Conservation (phyloP, 139 green algal species). For the Tetraselmis striata region DNA sequence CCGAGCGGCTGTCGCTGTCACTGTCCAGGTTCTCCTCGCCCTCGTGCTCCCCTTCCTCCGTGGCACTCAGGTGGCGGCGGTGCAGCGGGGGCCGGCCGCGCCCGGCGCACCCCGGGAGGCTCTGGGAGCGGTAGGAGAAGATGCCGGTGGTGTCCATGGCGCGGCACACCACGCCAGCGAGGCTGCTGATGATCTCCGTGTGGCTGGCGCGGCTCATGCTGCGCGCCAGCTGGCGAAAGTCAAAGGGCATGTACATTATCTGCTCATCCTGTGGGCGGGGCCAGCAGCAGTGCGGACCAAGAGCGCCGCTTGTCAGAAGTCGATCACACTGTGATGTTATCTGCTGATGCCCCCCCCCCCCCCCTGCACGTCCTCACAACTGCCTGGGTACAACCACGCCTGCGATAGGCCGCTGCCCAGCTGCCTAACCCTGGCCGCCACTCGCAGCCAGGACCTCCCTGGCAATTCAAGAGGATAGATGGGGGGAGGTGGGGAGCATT, state of each 20-base stretch:
- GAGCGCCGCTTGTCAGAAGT: too few relatives aligned
- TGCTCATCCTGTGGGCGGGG: constrained; percentile 10
- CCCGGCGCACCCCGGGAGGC: not conserved
- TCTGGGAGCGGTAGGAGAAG: constrained; percentile 24
- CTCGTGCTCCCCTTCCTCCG: not conserved
- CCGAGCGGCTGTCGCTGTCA: not conserved
- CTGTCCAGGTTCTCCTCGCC: not conserved
- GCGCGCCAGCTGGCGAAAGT: constrained; percentile 7
- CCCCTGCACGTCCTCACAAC: too few relatives aligned
- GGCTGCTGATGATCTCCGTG: constrained; percentile 8
- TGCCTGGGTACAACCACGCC: too few relatives aligned
- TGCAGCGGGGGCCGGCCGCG: not conserved
- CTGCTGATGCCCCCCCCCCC: too few relatives aligned
- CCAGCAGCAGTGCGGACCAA: too few relatives aligned
- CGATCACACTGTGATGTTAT: too few relatives aligned
- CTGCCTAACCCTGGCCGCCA: too few relatives aligned
- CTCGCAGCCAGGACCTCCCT: too few relatives aligned
- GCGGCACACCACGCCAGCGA: constrained; percentile 15
- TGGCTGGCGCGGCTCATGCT: not conserved
- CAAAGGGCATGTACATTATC: constrained; percentile 13
- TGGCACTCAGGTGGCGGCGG: not conserved
- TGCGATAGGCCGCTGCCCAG: too few relatives aligned
- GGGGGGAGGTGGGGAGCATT: not conserved
- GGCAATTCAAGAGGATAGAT: too few relatives aligned
- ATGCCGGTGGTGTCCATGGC: constrained; percentile 26